Evolutionary conservation across 257 asterid species (phyloP), one percentile per base, ranked within the genome.

Genomic region (Petrea volubilis): DNA sequence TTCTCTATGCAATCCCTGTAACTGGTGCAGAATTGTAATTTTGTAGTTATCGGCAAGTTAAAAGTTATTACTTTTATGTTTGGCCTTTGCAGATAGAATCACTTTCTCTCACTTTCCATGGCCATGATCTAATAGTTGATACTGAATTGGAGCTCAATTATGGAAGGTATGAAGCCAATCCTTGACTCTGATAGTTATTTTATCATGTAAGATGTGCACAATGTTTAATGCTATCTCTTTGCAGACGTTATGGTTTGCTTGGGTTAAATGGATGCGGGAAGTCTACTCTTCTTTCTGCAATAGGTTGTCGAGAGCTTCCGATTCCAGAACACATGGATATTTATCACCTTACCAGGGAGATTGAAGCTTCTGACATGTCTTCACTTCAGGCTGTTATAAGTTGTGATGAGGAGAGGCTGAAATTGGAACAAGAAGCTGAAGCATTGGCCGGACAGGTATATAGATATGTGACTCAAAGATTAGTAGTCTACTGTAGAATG

Each of bases 311-410:
- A 3, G 99, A 95, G 85, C 95, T 95, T 60, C 97, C 98, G 10
- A 92, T 95, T 52, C 99, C 99, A 7, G 99, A 92, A 1, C 98
- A 95, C 79, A 92, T 95, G 99, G 99, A 95, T 85, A 92, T 92
- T 76, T 86, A 73, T 83, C 99, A 92, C 75, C 96, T 95, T 34
- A 58, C 85, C 2, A 78, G 98, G 17, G 99, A 95, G 85, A 92
- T 95, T 70, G 98, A 92, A 84, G 97, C 99, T 55, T 92, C 98
- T 78, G 99, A 95, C 75, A 84, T 92, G 97, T 73, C 99, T 66
- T 81, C 99, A 31, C 98, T 95, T 43, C 74, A 95, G 86, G 99
- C 99, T 59, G 99, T 95, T 51, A 84, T 95, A 60, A 85, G 84
- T 69, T 95, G 99, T 83, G 98, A 95, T 66, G 98, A 92, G 86